Percentiles rank a stretch among this genome's conserved stretches.
These are phyloP conservation scores for Metschnikowia rubicola DNA, from an alignment of 805 yeast species.

Conservation along the genomic window DNA sequence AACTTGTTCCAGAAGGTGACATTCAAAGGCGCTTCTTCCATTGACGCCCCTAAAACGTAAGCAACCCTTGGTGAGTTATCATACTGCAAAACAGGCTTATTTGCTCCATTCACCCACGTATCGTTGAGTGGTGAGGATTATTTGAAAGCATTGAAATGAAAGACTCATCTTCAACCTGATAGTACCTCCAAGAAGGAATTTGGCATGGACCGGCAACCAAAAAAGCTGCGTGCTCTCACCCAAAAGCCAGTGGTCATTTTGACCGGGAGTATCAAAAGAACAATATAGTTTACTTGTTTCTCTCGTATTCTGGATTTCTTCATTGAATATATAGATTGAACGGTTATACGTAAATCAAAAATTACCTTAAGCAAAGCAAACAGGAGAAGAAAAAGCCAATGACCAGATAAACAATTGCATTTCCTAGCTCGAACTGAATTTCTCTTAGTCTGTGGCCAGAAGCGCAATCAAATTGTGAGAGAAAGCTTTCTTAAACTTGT, in stretches of 20 bases:
- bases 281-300: no score
- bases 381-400: no score
- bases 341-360: no score
- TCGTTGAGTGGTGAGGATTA: slow-evolving; percentile 59
- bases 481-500: slow-evolving; percentile 1
- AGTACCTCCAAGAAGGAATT: slow-evolving; percentile 67
- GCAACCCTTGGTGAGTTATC: slow-evolving; percentile 64
- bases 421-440: no score
- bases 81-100: slow-evolving; percentile 58
- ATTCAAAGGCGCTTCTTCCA: slow-evolving; percentile 54
- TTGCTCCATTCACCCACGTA: slow-evolving; percentile 50
- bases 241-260: no score
- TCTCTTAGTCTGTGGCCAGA: not conserved
- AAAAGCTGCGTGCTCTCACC: no score
- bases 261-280: no score
- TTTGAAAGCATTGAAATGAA: slow-evolving; percentile 59
- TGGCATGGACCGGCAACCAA: no score
- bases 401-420: no score
- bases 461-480: not conserved
- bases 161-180: slow-evolving; percentile 58
- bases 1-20: slow-evolving; percentile 62
- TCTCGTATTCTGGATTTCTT: no score
- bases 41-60: slow-evolving; percentile 47
- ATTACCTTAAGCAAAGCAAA: no score
- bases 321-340: no score